Evolutionary conservation across 345 rosid species (phyloP).

Genomic region (Lepidium aucheri): DNA sequence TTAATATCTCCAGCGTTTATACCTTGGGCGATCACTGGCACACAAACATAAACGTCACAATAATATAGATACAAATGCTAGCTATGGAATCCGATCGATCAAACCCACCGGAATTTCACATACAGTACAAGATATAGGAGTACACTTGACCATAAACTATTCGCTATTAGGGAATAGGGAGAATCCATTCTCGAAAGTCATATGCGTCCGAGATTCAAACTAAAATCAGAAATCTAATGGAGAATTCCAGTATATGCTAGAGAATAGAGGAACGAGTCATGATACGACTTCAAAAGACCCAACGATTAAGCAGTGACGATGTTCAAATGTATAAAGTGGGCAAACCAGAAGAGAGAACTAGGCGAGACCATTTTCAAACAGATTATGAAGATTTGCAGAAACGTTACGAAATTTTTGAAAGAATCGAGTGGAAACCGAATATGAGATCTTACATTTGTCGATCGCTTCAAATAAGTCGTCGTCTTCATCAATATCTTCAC

Average conservation of each 20-base stretch:
- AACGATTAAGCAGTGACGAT: background rate
- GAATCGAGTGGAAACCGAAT: background rate
- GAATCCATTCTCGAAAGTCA: background rate
- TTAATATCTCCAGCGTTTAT: slow-evolving; percentile 91
- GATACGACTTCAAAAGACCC: background rate
- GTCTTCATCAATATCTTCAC: slow-evolving; percentile 59
- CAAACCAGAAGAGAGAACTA: background rate
- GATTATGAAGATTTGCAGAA: background rate
- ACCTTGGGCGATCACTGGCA: slow-evolving; percentile 66
- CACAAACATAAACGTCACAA: background rate
- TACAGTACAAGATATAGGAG: background rate
- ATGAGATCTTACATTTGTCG: slow-evolving; percentile 45
- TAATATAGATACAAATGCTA: background rate
- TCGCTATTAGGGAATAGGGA: background rate
- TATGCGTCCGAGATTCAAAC: background rate
- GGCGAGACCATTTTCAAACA: background rate
- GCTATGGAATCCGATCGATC: background rate
- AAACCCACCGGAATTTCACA: background rate
- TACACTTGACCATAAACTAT: background rate
- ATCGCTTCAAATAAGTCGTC: slow-evolving; percentile 72
- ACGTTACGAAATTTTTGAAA: background rate
- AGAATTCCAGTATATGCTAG: background rate
- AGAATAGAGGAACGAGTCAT: background rate
- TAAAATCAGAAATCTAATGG: background rate
- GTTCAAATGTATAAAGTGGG: background rate